phyloP scores from a whole-genome alignment of 306 rosid genomes.

The Fragaria ananassa region DNA sequence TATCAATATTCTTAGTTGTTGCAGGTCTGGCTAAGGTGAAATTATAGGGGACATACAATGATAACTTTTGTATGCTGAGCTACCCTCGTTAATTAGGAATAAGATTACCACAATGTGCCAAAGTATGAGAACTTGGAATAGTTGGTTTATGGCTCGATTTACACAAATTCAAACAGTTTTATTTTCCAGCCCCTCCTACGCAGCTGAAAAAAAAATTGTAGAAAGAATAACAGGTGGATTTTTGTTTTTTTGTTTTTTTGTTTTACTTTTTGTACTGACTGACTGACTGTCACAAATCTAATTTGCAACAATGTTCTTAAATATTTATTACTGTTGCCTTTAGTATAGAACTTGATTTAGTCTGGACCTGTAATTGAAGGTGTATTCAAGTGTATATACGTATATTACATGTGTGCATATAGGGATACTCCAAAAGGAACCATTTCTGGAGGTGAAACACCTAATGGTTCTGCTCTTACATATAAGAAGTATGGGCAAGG shows the following conservation, averaged over 20 bases:
- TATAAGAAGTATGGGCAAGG: conserved; percentile 31
- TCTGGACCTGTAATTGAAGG: conserved; percentile 19
- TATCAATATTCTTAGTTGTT: not conserved
- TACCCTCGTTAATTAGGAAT: not conserved
- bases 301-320: not conserved
- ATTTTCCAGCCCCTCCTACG: not conserved
- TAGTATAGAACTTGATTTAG: not conserved
- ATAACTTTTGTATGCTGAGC: not conserved
- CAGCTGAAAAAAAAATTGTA: not conserved
- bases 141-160: not conserved
- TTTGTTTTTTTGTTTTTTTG: not conserved
- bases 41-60: not conserved
- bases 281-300: not conserved
- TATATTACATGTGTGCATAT: conserved; percentile 36
- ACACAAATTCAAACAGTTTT: not conserved
- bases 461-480: conserved; percentile 7
- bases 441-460: conserved; percentile 30
- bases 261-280: too few species aligned
- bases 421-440: conserved; percentile 33
- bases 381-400: conserved; percentile 3
- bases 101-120: not conserved
- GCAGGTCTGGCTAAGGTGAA: not conserved
- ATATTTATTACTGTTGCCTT: not conserved
- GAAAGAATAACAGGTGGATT: not conserved
- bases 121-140: not conserved